A percentile compares a stretch with the other conserved stretches of the same genome.
These are phyloP conservation scores for Capsicum baccatum DNA, from an alignment of 257 asterid genomes.

Conservation along the genomic window DNA sequence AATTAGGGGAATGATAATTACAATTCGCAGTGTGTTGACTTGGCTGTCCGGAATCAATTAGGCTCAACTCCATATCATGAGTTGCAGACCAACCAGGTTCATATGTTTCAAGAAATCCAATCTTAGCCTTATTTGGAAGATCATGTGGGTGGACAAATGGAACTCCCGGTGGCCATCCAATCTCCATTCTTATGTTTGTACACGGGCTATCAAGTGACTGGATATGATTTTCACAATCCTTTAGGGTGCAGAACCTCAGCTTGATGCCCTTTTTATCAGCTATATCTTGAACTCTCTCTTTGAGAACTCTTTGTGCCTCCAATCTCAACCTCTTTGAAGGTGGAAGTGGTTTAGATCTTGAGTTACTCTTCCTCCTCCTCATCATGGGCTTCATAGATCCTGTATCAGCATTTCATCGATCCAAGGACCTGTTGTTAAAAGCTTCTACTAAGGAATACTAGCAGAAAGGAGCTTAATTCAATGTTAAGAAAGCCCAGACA, in stretches of 20 bases:
- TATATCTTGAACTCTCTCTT: slow-evolving; percentile 95
- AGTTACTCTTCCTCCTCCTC: slow-evolving; percentile 64
- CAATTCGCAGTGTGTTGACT: slow-evolving; percentile 44
- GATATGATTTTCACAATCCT: slow-evolving; percentile 93
- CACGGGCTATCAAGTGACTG: slow-evolving; percentile 89
- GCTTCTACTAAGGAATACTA: slow-evolving; percentile 57
- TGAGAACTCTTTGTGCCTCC: slow-evolving; percentile 96
- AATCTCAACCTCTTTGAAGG: slow-evolving; percentile 95
- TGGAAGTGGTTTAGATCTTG: slow-evolving; percentile 85
- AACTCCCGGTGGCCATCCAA: slow-evolving; percentile 97
- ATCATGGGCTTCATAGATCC: slow-evolving; percentile 77
- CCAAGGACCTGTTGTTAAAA: slow-evolving; percentile 82
- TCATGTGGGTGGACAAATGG: slow-evolving; percentile 99
- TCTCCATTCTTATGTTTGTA: slow-evolving; percentile 80
- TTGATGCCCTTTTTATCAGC: slow-evolving; percentile 97
- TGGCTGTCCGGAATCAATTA: slow-evolving; percentile 44
- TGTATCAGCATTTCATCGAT: slow-evolving; percentile 87
- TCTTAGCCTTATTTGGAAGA: slow-evolving; percentile 99
- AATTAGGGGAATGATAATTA: slow-evolving; percentile 43
- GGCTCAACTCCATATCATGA: slow-evolving; percentile 75
- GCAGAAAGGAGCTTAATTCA: slow-evolving; percentile 30
- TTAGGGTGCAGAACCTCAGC: slow-evolving; percentile 87
- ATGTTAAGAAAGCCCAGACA: neutral
- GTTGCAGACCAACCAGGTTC: slow-evolving; percentile 98
- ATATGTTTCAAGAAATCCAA: slow-evolving; percentile 94